Evolutionary conservation across 164 flowering plant species (phyloP).

Genomic region (Chimonanthus praecox): DNA sequence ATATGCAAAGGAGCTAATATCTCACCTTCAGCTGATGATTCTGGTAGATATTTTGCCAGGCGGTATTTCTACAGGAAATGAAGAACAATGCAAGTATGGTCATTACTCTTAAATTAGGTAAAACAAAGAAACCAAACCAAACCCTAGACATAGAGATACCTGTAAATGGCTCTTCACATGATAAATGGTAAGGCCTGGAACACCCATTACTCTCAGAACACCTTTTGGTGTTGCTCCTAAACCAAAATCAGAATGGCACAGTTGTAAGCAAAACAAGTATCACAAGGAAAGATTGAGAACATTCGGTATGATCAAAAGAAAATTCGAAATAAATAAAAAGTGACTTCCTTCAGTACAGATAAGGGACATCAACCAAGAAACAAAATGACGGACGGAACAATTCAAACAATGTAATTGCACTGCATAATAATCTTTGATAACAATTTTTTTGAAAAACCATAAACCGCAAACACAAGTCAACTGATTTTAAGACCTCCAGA

Average conservation of each 20-base stretch:
- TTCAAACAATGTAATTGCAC: no score
- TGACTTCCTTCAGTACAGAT: no score
- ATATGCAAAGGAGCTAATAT: background rate
- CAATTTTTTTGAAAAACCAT: background rate
- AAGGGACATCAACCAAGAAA: background rate
- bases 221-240: slow-evolving; percentile 80
- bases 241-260: slow-evolving; percentile 3
- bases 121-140: background rate
- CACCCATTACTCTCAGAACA: slow-evolving; percentile 70
- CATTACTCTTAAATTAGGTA: background rate
- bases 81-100: background rate
- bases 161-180: slow-evolving; percentile 77
- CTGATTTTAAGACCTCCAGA: background rate
- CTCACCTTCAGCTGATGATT: slow-evolving; percentile 56
- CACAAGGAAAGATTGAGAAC: background rate
- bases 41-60: slow-evolving; percentile 64
- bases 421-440: background rate
- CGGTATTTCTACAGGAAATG: slow-evolving; percentile 47
- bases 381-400: no score
- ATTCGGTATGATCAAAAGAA: background rate
- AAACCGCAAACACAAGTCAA: background rate
- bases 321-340: no score
- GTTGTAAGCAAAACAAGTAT: background rate
- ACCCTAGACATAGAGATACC: slow-evolving; percentile 24
- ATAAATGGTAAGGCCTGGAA: slow-evolving; percentile 67